These are phyloP conservation scores for Pyrenochaeta sp. DNA, from an alignment of 2,329 filamentous ascomycete species.

Conservation along the genomic window DNA sequence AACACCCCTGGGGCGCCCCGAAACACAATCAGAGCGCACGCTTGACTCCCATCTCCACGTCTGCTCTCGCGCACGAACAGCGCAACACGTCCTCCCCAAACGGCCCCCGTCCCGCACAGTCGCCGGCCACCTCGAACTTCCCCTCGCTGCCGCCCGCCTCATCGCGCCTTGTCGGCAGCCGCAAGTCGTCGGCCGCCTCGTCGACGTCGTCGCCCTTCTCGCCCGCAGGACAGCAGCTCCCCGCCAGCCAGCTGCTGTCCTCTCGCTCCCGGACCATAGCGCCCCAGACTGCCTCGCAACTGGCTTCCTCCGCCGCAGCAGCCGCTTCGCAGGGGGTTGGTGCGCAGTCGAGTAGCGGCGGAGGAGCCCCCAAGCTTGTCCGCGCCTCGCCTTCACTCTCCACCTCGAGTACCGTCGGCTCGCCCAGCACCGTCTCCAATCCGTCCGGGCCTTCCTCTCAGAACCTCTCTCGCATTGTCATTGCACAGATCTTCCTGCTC, in stretches of 20 bases:
- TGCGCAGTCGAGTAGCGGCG: slow-evolving; percentile 61
- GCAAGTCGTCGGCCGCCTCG: slow-evolving; percentile 62
- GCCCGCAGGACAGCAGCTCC: slow-evolving; percentile 63
- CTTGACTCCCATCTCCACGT: slow-evolving; percentile 65
- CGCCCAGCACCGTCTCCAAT: slow-evolving; percentile 61
- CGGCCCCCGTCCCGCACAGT: slow-evolving; percentile 59
- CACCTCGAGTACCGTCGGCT: slow-evolving; percentile 61
- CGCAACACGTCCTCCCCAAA: slow-evolving; percentile 57
- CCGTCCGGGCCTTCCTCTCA: slow-evolving; percentile 50
- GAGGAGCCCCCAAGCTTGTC: slow-evolving; percentile 63
- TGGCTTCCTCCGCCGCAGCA: slow-evolving; percentile 63
- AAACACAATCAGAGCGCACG: slow-evolving; percentile 63
- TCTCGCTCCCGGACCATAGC: slow-evolving; percentile 65
- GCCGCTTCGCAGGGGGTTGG: slow-evolving; percentile 58
- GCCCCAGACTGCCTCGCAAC: slow-evolving; percentile 60
- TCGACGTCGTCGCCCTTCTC: slow-evolving; percentile 64
- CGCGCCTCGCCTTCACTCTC: slow-evolving; percentile 68
- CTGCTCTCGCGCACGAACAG: slow-evolving; percentile 54
- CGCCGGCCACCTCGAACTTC: slow-evolving; percentile 61
- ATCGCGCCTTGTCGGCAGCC: slow-evolving; percentile 59
- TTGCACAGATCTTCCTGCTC: slow-evolving; percentile 93
- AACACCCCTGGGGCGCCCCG: slow-evolving; percentile 65
- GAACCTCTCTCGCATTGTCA: slow-evolving; percentile 84
- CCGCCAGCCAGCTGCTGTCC: slow-evolving; percentile 61
- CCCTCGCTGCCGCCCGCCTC: slow-evolving; percentile 60